phyloP scores from a whole-genome alignment of 345 rosid species.

The Pelargonium nanum region DNA sequence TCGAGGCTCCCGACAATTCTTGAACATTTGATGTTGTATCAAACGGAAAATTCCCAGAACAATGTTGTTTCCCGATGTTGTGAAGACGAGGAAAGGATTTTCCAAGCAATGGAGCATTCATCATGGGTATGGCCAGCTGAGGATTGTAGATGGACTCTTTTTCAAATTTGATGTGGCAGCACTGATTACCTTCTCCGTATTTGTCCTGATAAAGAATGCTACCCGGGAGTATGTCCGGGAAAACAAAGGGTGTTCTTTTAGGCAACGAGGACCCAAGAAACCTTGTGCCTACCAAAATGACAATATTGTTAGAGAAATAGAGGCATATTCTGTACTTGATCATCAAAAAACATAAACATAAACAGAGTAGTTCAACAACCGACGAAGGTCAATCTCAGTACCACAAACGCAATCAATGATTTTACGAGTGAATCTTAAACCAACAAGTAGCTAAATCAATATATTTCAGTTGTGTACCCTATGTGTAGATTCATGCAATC shows the following conservation, averaged over 20 bases:
- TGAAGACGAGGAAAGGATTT: constrained; percentile 22
- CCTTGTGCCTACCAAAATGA: constrained; percentile 31
- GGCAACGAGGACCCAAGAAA: constrained; percentile 22
- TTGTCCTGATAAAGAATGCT: constrained; percentile 26
- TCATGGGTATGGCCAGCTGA: constrained; percentile 23
- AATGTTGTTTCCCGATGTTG: constrained; percentile 17
- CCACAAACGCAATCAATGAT: too few species aligned
- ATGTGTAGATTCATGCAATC: background rate
- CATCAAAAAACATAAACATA: constrained; percentile 1
- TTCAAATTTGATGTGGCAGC: constrained; percentile 40
- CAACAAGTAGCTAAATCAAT: too few species aligned
- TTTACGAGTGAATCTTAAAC: too few species aligned
- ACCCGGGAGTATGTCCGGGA: constrained; percentile 40
- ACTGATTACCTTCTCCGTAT: constrained; percentile 30
- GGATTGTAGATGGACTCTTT: constrained; percentile 26
- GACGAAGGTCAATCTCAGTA: too few species aligned
- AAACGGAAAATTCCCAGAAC: constrained; percentile 7
- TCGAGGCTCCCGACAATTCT: constrained; percentile 25
- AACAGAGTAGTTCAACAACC: too few species aligned
- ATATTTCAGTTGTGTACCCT: background rate
- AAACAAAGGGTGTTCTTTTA: constrained; percentile 40
- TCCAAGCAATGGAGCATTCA: constrained; percentile 21
- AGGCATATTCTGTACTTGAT: background rate
- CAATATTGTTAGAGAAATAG: constrained; percentile 8
- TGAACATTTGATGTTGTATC: constrained; percentile 24